These are phyloP conservation scores for Oryza coarctata DNA, from an alignment of 176 grass and related monocot species.

Conservation along the genomic window DNA sequence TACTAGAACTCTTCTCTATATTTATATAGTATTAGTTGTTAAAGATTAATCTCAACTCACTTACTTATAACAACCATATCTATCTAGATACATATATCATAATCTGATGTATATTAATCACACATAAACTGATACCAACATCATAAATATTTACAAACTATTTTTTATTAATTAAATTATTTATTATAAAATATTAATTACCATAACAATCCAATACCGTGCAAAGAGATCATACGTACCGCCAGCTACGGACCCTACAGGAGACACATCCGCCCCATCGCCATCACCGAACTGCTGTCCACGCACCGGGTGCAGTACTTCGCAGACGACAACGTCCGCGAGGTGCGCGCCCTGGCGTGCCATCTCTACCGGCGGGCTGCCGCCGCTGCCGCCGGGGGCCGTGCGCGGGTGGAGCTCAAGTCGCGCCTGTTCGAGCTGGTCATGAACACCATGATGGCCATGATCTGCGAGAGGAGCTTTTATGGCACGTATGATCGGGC, in stretches of 20 bases:
- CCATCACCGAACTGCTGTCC: constrained; percentile 36
- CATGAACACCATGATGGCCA: constrained; percentile 41
- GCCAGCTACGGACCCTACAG: constrained; percentile 47
- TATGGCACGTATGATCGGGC: constrained; percentile 8
- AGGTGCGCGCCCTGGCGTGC: constrained; percentile 14
- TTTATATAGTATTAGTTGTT: no score
- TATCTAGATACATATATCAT: no score
- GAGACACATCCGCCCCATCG: constrained; percentile 51
- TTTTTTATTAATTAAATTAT: no score
- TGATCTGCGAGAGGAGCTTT: constrained; percentile 24
- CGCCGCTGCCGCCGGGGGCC: neutral
- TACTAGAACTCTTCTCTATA: no score
- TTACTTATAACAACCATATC: no score
- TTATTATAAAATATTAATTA: no score
- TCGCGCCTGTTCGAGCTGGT: constrained; percentile 36
- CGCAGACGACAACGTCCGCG: neutral
- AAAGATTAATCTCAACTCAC: no score
- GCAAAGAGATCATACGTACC: no score
- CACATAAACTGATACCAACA: no score
- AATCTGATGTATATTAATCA: no score
- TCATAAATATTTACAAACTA: no score
- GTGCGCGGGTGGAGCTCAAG: constrained; percentile 42
- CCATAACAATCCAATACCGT: no score
- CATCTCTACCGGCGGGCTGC: neutral
- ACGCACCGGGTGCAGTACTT: constrained; percentile 20